Evolutionary conservation across 2,329 filamentous ascomycete species (phyloP), one percentile per base, ranked within the genome.

Genomic region (Trichophyton mentagrophytes): DNA sequence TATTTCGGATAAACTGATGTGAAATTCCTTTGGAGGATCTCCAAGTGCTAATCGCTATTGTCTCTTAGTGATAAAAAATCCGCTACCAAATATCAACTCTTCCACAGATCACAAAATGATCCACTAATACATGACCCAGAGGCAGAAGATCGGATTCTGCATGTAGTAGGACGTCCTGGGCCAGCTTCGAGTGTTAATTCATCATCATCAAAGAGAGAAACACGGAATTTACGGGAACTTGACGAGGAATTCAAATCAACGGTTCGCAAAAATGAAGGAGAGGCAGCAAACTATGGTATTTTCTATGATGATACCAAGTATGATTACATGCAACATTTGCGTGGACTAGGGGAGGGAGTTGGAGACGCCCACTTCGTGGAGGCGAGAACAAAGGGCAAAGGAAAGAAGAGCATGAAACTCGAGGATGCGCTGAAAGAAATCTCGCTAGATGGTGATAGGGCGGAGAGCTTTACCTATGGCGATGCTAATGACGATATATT

Each of bases 251-350:
- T 96, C 57, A 88, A 88, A 1, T 78, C 79, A 47, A 76, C 76
- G 63, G 84, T 96, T 65, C 85, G 91, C 67, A 82, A 84, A 61
- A 97, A 99, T 73, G 93, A 99, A 75, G 95, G 95, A 68, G 91
- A 99, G 76, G 93, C 95, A 7, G 93, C 95, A 66, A 89, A 88
- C 72, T 85, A 96, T 74, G 93, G 93, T 65, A 84, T 99, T 65
- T 99, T 88, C 79, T 99, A 82, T 73, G 95, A 99, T 74, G 93
- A 99, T 75, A 87, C 89, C 65, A 83, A 89, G 70, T 99, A 99
- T 76, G 93, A 99, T 75, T 99, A 99, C 77, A 99, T 99, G 93
- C 93, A 99, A 74, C 93, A 99, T 75, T 79, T 99, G 80, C 87
- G 90, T 60, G 93, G 97, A 68, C 77, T 99, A n/a, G 86, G 86